Conservation (phyloP, 148 eudicot species). For the Rhododendron kiyosumense region DNA sequence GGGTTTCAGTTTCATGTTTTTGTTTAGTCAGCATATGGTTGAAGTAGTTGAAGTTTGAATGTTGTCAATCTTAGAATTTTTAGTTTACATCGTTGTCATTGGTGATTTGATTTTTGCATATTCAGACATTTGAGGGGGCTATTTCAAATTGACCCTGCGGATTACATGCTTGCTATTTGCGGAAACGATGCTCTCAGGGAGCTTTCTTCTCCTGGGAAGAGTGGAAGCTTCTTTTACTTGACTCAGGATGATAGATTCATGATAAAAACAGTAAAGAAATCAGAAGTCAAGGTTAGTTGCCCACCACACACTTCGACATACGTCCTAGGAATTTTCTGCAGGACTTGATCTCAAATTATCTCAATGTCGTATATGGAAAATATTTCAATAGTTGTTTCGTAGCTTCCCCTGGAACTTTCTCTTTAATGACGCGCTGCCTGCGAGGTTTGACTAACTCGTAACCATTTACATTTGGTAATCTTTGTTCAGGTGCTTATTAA, state of each 20-base stretch:
- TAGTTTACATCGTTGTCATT: conserved; percentile 31
- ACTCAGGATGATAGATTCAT: conserved; percentile 94
- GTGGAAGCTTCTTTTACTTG: conserved; percentile 90
- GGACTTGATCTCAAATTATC: background rate
- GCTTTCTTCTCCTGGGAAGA: conserved; percentile 94
- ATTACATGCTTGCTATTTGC: conserved; percentile 91
- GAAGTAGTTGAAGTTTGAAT: background rate
- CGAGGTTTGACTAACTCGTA: background rate
- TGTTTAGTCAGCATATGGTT: too few species aligned
- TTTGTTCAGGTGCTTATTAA: conserved; percentile 72
- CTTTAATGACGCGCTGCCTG: background rate
- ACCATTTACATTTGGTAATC: background rate
- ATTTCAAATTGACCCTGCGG: conserved; percentile 93
- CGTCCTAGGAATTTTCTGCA: background rate
- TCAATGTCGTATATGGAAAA: background rate
- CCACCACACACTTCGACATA: conserved; percentile 2
- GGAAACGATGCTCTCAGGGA: conserved; percentile 93
- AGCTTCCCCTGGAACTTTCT: background rate
- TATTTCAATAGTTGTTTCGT: background rate
- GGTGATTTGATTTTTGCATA: conserved; percentile 12
- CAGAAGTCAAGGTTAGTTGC: conserved; percentile 93
- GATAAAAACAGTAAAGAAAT: conserved; percentile 96
- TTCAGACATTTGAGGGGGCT: conserved; percentile 75
- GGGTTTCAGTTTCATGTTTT: background rate
- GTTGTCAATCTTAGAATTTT: background rate